A percentile compares a stretch with the other conserved stretches of the same genome.
Evolutionary conservation across 495 filamentous ascomycete species (phyloP).

Genomic region (Trichocladium uniseriatum): DNA sequence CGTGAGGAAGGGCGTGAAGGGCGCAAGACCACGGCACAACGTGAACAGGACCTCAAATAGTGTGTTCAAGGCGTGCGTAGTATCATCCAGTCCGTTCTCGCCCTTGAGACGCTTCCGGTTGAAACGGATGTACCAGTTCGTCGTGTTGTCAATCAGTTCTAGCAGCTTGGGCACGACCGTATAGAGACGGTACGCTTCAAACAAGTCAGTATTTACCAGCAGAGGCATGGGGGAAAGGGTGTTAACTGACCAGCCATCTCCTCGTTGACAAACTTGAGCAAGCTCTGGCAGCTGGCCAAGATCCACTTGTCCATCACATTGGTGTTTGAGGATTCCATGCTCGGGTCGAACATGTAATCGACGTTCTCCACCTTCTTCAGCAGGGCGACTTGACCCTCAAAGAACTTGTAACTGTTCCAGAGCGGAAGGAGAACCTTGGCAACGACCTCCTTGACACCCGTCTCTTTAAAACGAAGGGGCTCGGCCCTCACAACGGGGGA

Average conservation of each 20-base stretch:
- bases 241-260: constrained; percentile 71
- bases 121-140: constrained; percentile 99
- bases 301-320: constrained; percentile 99
- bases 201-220: constrained; percentile 7
- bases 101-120: constrained; percentile 95
- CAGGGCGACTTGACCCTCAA: constrained; percentile 86
- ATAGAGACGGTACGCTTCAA: constrained; percentile 67
- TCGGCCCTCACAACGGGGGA: constrained; percentile 93
- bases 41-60: constrained; percentile 96
- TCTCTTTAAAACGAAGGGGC: constrained; percentile 82
- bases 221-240: not conserved
- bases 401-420: constrained; percentile 98
- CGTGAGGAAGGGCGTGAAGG: constrained; percentile 92
- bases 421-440: constrained; percentile 86
- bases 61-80: constrained; percentile 82
- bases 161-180: constrained; percentile 89
- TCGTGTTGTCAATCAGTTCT: constrained; percentile 84
- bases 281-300: constrained; percentile 81
- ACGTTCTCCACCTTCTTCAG: constrained; percentile 79
- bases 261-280: constrained; percentile 85
- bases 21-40: constrained; percentile 74
- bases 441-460: constrained; percentile 92
- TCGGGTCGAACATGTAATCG: constrained; percentile 73
- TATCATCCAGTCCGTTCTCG: constrained; percentile 73
- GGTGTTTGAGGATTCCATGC: constrained; percentile 60